A percentile compares a stretch with the other conserved stretches of the same genome.
These are phyloP conservation scores for Fomitopsis schrenkii DNA, from an alignment of 1,284 basidiomycete species.

Conservation along the genomic window DNA sequence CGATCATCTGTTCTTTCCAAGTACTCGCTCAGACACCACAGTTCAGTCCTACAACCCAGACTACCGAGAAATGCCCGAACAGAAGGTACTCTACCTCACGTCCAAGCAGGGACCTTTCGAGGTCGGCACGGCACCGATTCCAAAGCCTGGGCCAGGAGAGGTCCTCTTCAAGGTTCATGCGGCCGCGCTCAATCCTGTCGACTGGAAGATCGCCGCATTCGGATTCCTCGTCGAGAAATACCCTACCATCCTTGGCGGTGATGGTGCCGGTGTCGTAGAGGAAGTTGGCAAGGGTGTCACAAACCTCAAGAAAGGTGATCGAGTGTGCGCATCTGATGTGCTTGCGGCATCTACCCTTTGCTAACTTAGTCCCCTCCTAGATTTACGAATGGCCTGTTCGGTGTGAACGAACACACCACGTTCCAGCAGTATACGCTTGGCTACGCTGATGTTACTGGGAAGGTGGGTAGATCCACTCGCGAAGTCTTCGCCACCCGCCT, in stretches of 20 bases:
- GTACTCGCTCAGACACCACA: no score
- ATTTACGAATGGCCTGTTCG: background rate
- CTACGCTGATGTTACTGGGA: background rate
- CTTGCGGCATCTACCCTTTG: no score
- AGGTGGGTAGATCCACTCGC: background rate
- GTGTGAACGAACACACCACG: background rate
- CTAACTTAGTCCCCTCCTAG: background rate
- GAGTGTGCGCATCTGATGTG: constrained; percentile 8
- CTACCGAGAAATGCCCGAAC: background rate
- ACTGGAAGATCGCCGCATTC: constrained; percentile 37
- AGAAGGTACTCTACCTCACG: constrained; percentile 17
- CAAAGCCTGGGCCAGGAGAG: constrained; percentile 35
- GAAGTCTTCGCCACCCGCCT: background rate
- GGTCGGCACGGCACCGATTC: constrained; percentile 24
- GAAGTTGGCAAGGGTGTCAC: constrained; percentile 14
- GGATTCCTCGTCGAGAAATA: constrained; percentile 18
- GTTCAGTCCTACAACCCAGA: background rate
- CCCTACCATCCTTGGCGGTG: constrained; percentile 18
- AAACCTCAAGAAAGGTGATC: constrained; percentile 11
- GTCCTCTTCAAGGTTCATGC: constrained; percentile 41
- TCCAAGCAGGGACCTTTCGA: constrained; percentile 13
- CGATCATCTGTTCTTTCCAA: no score
- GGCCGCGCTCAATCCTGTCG: constrained; percentile 44
- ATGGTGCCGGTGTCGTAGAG: constrained; percentile 17
- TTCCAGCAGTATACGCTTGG: constrained; percentile 3